phyloP scores from a whole-genome alignment of 1,284 basidiomycete species.

The Heterobasidion irregulare region DNA sequence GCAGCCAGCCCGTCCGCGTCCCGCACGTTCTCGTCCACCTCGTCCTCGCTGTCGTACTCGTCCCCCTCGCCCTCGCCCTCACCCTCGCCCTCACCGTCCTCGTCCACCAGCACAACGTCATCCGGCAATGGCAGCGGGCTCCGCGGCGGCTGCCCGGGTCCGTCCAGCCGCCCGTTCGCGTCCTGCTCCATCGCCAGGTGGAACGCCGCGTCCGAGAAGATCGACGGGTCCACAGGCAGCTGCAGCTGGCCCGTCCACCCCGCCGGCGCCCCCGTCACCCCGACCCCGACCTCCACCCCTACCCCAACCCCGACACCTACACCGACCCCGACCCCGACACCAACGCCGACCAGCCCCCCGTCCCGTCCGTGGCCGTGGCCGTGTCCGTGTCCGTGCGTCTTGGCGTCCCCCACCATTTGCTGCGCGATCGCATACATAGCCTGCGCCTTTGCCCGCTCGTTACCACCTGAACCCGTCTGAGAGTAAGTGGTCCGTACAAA shows the following conservation, averaged over 20 bases:
- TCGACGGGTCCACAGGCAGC: conserved; percentile 43
- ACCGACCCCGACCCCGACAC: conserved; percentile 11
- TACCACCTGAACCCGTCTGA: conserved; percentile 23
- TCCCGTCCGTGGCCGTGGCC: conserved; percentile 5
- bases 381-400: neutral
- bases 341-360: neutral
- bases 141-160: conserved; percentile 15
- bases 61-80: conserved; percentile 37
- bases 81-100: conserved; percentile 29
- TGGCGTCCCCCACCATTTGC: conserved; percentile 39
- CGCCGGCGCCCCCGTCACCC: conserved; percentile 1
- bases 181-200: conserved; percentile 43
- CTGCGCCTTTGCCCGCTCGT: conserved; percentile 32
- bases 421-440: conserved; percentile 64
- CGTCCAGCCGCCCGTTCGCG: conserved; percentile 19
- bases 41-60: conserved; percentile 36
- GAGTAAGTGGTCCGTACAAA: conserved; percentile 34
- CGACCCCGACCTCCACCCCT: conserved; percentile 5
- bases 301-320: conserved; percentile 21
- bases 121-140: conserved; percentile 27
- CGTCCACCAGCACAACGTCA: conserved; percentile 27
- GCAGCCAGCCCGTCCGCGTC: conserved; percentile 12
- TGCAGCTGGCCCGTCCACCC: conserved; percentile 11
- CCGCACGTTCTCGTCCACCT: conserved; percentile 35
- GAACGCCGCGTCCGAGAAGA: conserved; percentile 48